A percentile compares a stretch with the other conserved stretches of the same genome.
These are phyloP conservation scores for Epichloe amarillans DNA, from an alignment of 2,329 filamentous ascomycete species.

Conservation along the genomic window DNA sequence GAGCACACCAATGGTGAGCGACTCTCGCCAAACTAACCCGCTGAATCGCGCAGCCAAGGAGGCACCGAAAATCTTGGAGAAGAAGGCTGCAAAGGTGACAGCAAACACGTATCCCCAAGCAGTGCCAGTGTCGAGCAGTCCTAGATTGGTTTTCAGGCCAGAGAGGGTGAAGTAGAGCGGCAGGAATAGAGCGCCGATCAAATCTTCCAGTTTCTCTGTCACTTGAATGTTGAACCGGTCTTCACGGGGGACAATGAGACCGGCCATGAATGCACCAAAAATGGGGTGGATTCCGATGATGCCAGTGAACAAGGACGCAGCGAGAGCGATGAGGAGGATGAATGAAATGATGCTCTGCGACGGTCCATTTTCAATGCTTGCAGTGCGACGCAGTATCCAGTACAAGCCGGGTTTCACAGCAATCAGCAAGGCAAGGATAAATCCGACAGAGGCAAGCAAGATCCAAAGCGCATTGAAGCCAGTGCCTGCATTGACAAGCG, in stretches of 20 bases:
- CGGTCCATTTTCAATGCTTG: slow-evolving; percentile 75
- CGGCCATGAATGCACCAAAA: slow-evolving; percentile 83
- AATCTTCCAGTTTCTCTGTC: slow-evolving; percentile 88
- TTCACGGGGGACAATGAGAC: slow-evolving; percentile 75
- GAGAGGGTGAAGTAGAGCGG: slow-evolving; percentile 91
- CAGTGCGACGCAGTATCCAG: slow-evolving; percentile 58
- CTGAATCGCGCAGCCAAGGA: slow-evolving; percentile 62
- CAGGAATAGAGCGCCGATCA: slow-evolving; percentile 70
- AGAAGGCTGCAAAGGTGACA: slow-evolving; percentile 68
- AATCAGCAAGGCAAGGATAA: slow-evolving; percentile 61
- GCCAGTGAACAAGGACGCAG: slow-evolving; percentile 73
- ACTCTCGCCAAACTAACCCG: slow-evolving; percentile 81
- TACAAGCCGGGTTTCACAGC: slow-evolving; percentile 61
- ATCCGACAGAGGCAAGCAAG: slow-evolving; percentile 61
- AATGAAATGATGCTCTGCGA: slow-evolving; percentile 73
- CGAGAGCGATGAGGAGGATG: slow-evolving; percentile 65
- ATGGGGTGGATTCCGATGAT: slow-evolving; percentile 91
- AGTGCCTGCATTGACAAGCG: slow-evolving; percentile 75
- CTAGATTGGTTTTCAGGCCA: slow-evolving; percentile 76
- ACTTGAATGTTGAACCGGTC: slow-evolving; percentile 82
- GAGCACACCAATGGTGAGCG: slow-evolving; percentile 70
- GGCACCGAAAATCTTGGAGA: slow-evolving; percentile 74
- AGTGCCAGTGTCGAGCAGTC: slow-evolving; percentile 65
- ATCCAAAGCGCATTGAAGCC: slow-evolving; percentile 79
- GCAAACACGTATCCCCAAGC: slow-evolving; percentile 86